These are phyloP conservation scores for Fusarium sp. DNA, from an alignment of 2,329 filamentous ascomycete species.

Conservation along the genomic window DNA sequence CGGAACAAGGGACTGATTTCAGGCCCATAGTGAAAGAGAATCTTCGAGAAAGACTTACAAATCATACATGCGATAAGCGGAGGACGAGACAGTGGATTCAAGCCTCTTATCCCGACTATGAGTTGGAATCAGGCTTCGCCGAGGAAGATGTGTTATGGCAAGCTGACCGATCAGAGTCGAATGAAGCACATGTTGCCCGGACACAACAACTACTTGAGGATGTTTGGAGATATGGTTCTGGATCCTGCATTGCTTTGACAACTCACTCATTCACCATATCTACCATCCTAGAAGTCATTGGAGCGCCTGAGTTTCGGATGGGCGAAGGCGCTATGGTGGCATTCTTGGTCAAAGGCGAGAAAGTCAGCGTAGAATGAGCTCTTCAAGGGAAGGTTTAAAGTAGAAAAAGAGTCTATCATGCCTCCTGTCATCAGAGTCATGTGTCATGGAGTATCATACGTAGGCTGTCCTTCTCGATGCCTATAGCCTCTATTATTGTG, in stretches of 20 bases:
- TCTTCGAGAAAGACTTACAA: neutral
- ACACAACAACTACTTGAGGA: neutral
- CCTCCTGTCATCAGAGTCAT: neutral
- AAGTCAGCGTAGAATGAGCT: accelerated
- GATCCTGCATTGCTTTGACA: neutral
- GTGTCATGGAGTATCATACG: too few species aligned
- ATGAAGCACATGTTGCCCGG: neutral
- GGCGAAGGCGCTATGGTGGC: neutral
- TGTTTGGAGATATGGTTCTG: neutral
- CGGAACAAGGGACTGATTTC: neutral
- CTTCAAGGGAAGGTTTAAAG: accelerated
- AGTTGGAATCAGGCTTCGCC: neutral
- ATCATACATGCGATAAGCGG: neutral
- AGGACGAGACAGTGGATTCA: neutral
- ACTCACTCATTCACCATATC: neutral
- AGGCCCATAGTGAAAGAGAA: neutral
- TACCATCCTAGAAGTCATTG: neutral
- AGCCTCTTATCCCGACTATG: neutral
- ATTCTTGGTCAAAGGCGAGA: neutral
- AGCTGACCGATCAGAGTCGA: neutral
- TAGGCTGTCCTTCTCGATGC: neutral
- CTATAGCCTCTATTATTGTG: neutral
- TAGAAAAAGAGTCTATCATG: too few species aligned
- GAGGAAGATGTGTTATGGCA: neutral
- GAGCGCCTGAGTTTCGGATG: neutral